Conservation (phyloP, 2,329 filamentous ascomycete species). For the Sarocladium kiliense region DNA sequence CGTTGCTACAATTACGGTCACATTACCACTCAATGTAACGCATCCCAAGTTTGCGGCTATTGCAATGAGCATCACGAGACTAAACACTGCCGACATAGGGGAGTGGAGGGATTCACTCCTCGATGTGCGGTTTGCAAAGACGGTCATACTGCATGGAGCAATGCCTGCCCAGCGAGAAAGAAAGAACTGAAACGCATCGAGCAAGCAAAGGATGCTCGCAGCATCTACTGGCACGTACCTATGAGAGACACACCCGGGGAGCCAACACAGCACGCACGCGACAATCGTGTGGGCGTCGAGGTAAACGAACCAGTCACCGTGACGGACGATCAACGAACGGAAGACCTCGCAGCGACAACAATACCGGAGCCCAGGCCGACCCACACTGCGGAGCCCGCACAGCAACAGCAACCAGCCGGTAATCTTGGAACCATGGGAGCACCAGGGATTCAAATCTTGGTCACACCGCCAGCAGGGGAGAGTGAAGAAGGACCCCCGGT, state of each 20-base stretch:
- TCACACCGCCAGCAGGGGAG: not conserved
- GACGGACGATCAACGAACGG: not conserved
- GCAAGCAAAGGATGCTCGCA: too few species aligned
- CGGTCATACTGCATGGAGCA: slow-evolving; percentile 20
- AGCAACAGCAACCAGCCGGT: not conserved
- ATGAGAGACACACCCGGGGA: slow-evolving; percentile 16
- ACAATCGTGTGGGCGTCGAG: slow-evolving; percentile 7
- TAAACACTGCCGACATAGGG: too few species aligned
- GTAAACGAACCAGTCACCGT: not conserved
- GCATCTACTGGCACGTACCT: too few species aligned
- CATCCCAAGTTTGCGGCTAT: slow-evolving; percentile 19
- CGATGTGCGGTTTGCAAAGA: slow-evolving; percentile 20
- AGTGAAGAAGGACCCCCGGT: not conserved
- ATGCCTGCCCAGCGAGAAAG: slow-evolving; percentile 18
- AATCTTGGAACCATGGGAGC: not conserved
- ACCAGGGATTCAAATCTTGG: not conserved
- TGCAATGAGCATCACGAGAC: too few species aligned
- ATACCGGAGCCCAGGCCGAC: not conserved
- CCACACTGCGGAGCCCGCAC: not conserved
- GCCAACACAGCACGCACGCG: slow-evolving; percentile 16
- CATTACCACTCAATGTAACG: slow-evolving; percentile 11
- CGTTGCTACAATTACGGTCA: slow-evolving; percentile 19
- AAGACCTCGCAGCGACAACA: not conserved
- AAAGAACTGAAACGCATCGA: slow-evolving; percentile 18
- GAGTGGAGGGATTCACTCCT: too few species aligned